phyloP scores from a whole-genome alignment of 2,329 filamentous ascomycete genomes.

The Massarina eburnea region DNA sequence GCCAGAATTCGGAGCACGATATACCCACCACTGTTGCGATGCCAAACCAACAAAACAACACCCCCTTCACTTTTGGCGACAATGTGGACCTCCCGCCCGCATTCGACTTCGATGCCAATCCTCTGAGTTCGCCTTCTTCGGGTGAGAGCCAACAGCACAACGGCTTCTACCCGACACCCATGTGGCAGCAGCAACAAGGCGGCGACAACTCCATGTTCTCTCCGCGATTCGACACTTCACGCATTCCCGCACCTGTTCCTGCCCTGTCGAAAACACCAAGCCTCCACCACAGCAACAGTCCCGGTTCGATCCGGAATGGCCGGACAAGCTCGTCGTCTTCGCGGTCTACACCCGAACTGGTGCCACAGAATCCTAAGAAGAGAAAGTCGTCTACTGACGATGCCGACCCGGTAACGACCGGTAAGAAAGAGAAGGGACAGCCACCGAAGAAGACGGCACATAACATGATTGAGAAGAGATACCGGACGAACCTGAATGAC shows the following conservation, averaged over 20 bases:
- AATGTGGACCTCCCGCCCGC: conserved; percentile 31
- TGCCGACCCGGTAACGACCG: conserved; percentile 55
- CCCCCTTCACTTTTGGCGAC: conserved; percentile 39
- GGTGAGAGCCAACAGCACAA: conserved; percentile 28
- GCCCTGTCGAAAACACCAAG: conserved; percentile 36
- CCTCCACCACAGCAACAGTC: conserved; percentile 39
- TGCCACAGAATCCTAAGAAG: conserved; percentile 32
- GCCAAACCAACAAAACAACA: conserved; percentile 18
- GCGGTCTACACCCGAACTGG: conserved; percentile 65
- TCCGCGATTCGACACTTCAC: conserved; percentile 28
- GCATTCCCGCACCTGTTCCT: conserved; percentile 25
- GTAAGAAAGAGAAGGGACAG: conserved; percentile 57
- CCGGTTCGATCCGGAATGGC: conserved; percentile 35
- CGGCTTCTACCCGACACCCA: conserved; percentile 33
- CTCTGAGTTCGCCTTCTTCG: conserved; percentile 35
- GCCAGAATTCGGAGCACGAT: conserved; percentile 28
- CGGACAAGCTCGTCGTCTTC: conserved; percentile 48
- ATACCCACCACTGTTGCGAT: conserved; percentile 28
- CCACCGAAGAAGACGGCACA: conserved; percentile 88
- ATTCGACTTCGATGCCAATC: conserved; percentile 36
- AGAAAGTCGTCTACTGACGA: conserved; percentile 51
- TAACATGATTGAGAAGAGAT: conserved; percentile 98
- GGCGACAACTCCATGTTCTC: conserved; percentile 30
- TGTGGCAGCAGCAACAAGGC: conserved; percentile 35
- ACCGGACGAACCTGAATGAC: conserved; percentile 93